These are phyloP conservation scores for Candida sphagnicola DNA, from an alignment of 805 yeast genomes.

Conservation along the genomic window DNA sequence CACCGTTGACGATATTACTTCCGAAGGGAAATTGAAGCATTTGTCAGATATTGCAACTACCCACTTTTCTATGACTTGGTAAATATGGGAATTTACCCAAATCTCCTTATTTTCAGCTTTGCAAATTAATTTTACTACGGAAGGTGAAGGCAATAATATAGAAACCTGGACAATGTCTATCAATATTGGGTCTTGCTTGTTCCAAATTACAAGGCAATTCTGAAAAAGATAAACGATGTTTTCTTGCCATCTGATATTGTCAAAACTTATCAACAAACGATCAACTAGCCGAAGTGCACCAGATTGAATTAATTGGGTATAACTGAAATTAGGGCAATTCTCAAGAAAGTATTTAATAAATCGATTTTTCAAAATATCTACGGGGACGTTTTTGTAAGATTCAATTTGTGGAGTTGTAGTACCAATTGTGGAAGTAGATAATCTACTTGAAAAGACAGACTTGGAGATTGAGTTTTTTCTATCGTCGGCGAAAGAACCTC, in stretches of 20 bases:
- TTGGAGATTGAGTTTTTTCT: slow-evolving; percentile 4
- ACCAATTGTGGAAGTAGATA: slow-evolving; percentile 11
- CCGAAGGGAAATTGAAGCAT: slow-evolving; percentile 27
- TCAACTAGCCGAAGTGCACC: slow-evolving; percentile 38
- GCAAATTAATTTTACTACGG: slow-evolving; percentile 18
- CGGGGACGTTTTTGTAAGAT: slow-evolving; percentile 14
- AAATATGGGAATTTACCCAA: slow-evolving; percentile 24
- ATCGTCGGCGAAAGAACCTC: not conserved
- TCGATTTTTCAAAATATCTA: slow-evolving; percentile 24
- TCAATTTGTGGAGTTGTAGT: slow-evolving; percentile 15
- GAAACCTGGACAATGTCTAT: slow-evolving; percentile 2
- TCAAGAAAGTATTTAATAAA: slow-evolving; percentile 27
- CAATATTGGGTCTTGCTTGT: slow-evolving; percentile 1
- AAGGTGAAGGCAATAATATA: slow-evolving; percentile 16
- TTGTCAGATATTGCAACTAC: slow-evolving; percentile 37
- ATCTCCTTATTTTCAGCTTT: slow-evolving; percentile 9
- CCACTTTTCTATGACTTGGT: slow-evolving; percentile 41
- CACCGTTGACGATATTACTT: slow-evolving; percentile 33
- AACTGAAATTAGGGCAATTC: slow-evolving; percentile 17
- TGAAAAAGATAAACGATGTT: slow-evolving; percentile 29
- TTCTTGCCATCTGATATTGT: slow-evolving; percentile 6
- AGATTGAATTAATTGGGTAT: slow-evolving; percentile 23
- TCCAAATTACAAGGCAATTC: slow-evolving; percentile 27
- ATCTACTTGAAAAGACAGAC: slow-evolving; percentile 5
- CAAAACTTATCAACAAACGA: slow-evolving; percentile 20